Base-by-base conservation (phyloP, 2,329 filamentous ascomycete genomes). In the Chaetomium olivaceum region DNA sequence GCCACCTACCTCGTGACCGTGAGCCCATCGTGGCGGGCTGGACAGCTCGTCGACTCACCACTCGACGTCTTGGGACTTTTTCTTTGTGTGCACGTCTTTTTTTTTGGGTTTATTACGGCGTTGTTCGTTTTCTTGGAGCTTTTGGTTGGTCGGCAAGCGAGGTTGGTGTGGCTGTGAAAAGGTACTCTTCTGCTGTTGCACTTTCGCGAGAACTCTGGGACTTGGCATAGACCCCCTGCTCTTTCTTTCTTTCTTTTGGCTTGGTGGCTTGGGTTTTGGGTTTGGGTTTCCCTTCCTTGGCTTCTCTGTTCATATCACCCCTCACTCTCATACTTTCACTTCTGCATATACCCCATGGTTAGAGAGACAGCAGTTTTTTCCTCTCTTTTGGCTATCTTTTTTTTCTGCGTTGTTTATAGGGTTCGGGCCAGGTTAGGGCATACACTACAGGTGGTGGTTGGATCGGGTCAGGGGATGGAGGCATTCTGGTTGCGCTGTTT, bases 341-440 rank as follows among this genome's bases (percentile, higher is more conserved):
- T 66, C 58, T 62, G 43, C 57, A 65, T 69, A 70, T 70, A 70
- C 69, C 69, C 69, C 59, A 52, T 46, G 57, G 56, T 58, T 66
- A 59, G 56, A 64, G 31, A 62, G 33, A 36, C 9, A 31, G 58
- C 65, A 11, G n/a, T 58, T 58, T 48, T 58, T 58, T 55, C 55
- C 11, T 62, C 50, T 48, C n/a, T 51, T 57, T 50, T 39, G 21
- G 16, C 1, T 54, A 19, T 16, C 9, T 62, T 56, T 46, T 14
- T 57, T 57, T 33, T 36, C 14, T n/a, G 8, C 2, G 27, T 52
- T 21, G 25, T 46, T 55, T 48, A 36, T 36, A 36, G 21, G 61
- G 46, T 61, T 50, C 11, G 64, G 57, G 19, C 39, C 50, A 51
- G 54, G 11, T 43, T 36, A 43, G 58, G 57, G 29, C 39, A 60